Base-by-base conservation (phyloP, 805 yeast genomes). In the Maudiozyma bulderi region DNA sequence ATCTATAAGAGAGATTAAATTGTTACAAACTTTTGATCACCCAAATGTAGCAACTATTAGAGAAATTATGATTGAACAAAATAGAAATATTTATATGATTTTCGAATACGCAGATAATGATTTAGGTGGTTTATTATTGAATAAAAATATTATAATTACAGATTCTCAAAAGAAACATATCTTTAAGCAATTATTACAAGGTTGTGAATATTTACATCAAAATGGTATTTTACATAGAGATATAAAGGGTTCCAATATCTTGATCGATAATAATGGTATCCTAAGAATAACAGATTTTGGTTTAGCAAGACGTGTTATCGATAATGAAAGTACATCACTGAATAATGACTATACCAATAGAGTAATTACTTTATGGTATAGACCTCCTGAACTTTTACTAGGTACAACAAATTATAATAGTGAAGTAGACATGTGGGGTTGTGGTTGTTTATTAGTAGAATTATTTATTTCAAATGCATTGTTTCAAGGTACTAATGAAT, bases 371-470 rank as follows among this genome's bases (percentile, higher is more conserved):
- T 71, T 93, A 38, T 93, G 99, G 99, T 91, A 93, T 65, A 76
- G 99, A 51, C 99, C 99, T 1, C 98, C 98, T 0, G 99, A 91
- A 65, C 73, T 93, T 33, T 70, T 93, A 38, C 67, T 93, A 50
- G 99, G 99, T 1, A 81, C 95, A 0, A 90, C 98, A 0, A 82
- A 81, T 50, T 93, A 93, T 66, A 93, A 90, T 0, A 70, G 88
- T 40, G 96, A 86, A 57, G 93, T 93, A 8, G 99, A 93, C 62
- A 81, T 88, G 56, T 93, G 99, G 99, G 96, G 98, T 0, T 82
- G 88, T 52, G 99, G 99, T 2, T 93, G 98, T 69, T 71, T 93
- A 29, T 70, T 93, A 51, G 76, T 88, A 30, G 98, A 93, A 64
- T 65, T 93, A 38, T 88, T 86, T 60, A 77, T 82, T 1, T 77